Conservation (phyloP, 2,329 filamentous ascomycete species). For the Lachnellula hyalina region DNA sequence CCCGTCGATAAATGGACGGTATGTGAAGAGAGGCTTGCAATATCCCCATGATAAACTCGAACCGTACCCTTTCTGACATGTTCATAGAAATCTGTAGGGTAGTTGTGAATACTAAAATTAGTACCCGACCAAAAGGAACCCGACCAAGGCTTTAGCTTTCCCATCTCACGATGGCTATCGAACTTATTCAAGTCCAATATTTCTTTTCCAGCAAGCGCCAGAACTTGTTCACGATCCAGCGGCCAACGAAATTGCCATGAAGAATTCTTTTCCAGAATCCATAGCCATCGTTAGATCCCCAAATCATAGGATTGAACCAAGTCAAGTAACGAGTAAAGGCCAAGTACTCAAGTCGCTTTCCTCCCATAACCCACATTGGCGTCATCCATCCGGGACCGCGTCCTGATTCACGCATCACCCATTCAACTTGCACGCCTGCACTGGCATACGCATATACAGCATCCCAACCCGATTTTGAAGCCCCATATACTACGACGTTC, state of each 20-base stretch:
- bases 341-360: slow-evolving; percentile 66
- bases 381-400: slow-evolving; percentile 56
- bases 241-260: slow-evolving; percentile 52
- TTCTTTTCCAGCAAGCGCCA: slow-evolving; percentile 45
- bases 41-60: slow-evolving; percentile 47
- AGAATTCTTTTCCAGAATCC: slow-evolving; percentile 48
- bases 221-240: slow-evolving; percentile 49
- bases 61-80: slow-evolving; percentile 48
- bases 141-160: slow-evolving; percentile 50
- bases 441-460: slow-evolving; percentile 55
- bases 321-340: slow-evolving; percentile 62
- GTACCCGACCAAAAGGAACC: slow-evolving; percentile 48
- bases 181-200: neutral
- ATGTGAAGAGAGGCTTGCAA: slow-evolving; percentile 40
- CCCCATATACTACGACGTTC: slow-evolving; percentile 51
- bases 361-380: slow-evolving; percentile 57
- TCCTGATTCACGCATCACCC: slow-evolving; percentile 30
- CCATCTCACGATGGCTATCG: slow-evolving; percentile 41
- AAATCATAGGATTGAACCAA: slow-evolving; percentile 72
- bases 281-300: slow-evolving; percentile 60
- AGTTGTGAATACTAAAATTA: slow-evolving; percentile 56
- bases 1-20: slow-evolving; percentile 48
- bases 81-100: slow-evolving; percentile 51
- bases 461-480: slow-evolving; percentile 60
- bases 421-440: slow-evolving; percentile 33